Base-by-base conservation (phyloP, 176 grass and related monocot species). In the Typha latifolia region DNA sequence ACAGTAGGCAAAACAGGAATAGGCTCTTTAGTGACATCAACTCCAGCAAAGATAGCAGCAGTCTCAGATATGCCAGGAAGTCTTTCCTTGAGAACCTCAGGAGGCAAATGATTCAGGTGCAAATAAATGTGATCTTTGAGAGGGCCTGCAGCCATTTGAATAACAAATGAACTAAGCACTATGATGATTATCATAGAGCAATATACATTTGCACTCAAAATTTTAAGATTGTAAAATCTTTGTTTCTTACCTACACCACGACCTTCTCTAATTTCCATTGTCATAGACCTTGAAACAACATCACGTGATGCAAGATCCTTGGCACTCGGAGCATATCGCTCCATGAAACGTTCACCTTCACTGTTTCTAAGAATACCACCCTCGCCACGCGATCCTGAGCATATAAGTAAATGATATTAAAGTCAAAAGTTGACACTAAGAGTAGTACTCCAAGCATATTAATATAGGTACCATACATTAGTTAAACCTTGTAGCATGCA, bases 21-120 rank as follows among this genome's bases (percentile, higher is more conserved):
- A 31, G 92, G 92, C 69, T 96, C 92, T 50, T 96, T 96, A 43
- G 92, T 96, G 71, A 96, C 92, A 14, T 96, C 92, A 66, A 96
- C 92, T 59, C 92, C 92, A 63, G 92, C 71, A 75, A 96, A 96
- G 88, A 96, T 91, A 57, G 92, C 92, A 77, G 92, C 88, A 72
- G 92, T 96, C 81, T 96, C 92, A 66, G 88, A 96, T 74, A 96
- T 96, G 66, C 92, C 92, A 74, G 92, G 92, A 62, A 96, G 87
- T 73, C 91, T 86, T 84, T 95, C 91, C 75, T 95, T 95, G 0
- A 95, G 84, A 82, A 91, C 88, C 70, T 91, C 87, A 4, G 88
- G 83, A 14, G 88, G 88, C 51, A 91, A 78, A 72, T 91, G 88
- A 61, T 91, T 91, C 14, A 91, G 64, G 32, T 91, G 89, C 84